These are phyloP conservation scores for Pseudozyma sp. DNA, from an alignment of 1,284 basidiomycete species.

Conservation along the genomic window DNA sequence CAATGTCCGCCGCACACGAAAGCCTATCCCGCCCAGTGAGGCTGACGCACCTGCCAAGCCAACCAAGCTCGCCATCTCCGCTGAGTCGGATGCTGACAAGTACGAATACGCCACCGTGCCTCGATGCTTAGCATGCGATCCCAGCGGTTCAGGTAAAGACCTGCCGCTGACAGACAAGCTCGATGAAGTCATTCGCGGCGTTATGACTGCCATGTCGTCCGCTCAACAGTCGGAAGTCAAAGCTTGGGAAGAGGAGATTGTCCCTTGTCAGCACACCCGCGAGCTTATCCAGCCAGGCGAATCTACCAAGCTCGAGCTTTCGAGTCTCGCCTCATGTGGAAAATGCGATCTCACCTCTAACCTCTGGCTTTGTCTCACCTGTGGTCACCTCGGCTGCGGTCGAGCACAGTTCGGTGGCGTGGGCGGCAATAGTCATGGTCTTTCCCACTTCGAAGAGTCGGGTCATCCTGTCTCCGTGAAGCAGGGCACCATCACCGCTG, in stretches of 20 bases:
- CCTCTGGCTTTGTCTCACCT: slow-evolving; percentile 90
- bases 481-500: slow-evolving; percentile 94
- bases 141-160: slow-evolving; percentile 71
- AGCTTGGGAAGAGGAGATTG: slow-evolving; percentile 96
- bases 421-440: slow-evolving; percentile 89
- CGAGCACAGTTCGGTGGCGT: slow-evolving; percentile 86
- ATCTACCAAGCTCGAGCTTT: slow-evolving; percentile 52
- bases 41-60: slow-evolving; percentile 68
- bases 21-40: slow-evolving; percentile 63
- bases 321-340: slow-evolving; percentile 46
- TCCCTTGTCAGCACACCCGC: slow-evolving; percentile 86
- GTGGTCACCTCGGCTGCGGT: slow-evolving; percentile 94
- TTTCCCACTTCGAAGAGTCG: slow-evolving; percentile 82
- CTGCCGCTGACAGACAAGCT: slow-evolving; percentile 71
- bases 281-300: slow-evolving; percentile 75
- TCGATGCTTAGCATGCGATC: slow-evolving; percentile 77
- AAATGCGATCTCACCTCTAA: slow-evolving; percentile 72
- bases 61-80: slow-evolving; percentile 85
- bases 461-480: slow-evolving; percentile 90
- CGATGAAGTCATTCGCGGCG: slow-evolving; percentile 75
- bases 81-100: slow-evolving; percentile 88
- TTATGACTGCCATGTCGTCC: slow-evolving; percentile 86
- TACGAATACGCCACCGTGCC: slow-evolving; percentile 79
- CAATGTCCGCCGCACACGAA: slow-evolving; percentile 81
- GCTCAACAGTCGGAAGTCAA: slow-evolving; percentile 93